Conservation (phyloP, 179 eudicot species). For the Nepenthes alata region DNA sequence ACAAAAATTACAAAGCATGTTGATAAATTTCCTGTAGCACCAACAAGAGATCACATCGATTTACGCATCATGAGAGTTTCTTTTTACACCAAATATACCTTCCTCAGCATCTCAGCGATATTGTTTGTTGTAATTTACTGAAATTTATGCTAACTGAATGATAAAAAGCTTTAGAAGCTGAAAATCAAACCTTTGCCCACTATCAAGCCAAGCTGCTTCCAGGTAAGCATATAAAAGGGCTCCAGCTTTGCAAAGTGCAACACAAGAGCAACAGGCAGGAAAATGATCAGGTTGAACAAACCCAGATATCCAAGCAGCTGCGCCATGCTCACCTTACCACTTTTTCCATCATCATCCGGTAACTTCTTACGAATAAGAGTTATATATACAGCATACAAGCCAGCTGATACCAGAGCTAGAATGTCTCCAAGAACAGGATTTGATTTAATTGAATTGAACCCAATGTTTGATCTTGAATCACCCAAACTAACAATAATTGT, state of each 20-base stretch:
- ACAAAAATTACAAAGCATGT: too few relatives aligned
- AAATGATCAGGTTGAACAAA: constrained; percentile 65
- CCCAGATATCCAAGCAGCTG: constrained; percentile 90
- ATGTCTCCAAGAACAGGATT: constrained; percentile 73
- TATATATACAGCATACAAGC: constrained; percentile 71
- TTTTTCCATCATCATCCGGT: constrained; percentile 63
- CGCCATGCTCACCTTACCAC: constrained; percentile 78
- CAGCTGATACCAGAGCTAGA: constrained; percentile 62
- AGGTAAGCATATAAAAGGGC: constrained; percentile 41
- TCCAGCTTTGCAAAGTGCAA: constrained; percentile 50
- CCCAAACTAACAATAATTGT: constrained; percentile 88
- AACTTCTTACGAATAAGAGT: constrained; percentile 72
- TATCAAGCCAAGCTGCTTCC: constrained; percentile 65
- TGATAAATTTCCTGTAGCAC: too few relatives aligned
- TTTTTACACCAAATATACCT: too few relatives aligned
- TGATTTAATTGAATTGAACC: constrained; percentile 39
- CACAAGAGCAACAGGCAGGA: constrained; percentile 62
- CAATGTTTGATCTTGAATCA: constrained; percentile 38
- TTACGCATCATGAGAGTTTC: too few relatives aligned
- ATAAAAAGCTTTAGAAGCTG: background rate
- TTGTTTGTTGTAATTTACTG: too few relatives aligned
- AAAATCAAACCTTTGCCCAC: constrained; percentile 66
- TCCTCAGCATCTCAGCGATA: too few relatives aligned
- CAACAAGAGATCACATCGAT: too few relatives aligned
- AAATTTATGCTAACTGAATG: too few relatives aligned